Percentiles rank a stretch among this genome's conserved stretches.
Evolutionary conservation across 208 protist genomes (phyloP).

Genomic region (Phytomonas francai): DNA sequence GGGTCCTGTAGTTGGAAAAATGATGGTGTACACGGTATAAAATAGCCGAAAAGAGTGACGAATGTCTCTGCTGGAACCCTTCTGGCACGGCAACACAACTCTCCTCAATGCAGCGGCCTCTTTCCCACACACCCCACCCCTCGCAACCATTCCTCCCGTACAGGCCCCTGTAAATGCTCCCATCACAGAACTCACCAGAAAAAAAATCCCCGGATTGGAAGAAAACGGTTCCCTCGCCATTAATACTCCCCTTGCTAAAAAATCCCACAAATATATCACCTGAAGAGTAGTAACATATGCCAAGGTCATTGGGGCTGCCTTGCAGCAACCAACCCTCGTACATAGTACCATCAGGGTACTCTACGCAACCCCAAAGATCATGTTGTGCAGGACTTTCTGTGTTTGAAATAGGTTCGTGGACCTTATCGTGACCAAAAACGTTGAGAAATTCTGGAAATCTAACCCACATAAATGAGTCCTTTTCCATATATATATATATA

Average conservation of each 20-base stretch:
- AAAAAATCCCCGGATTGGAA: constrained; percentile 49
- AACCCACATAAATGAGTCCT: neutral
- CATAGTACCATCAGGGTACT: constrained; percentile 34
- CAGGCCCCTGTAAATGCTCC: constrained; percentile 31
- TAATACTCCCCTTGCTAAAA: constrained; percentile 37
- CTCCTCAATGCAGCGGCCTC: constrained; percentile 22
- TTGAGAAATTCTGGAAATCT: no score
- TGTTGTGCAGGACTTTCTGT: no score
- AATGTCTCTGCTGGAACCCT: constrained; percentile 24
- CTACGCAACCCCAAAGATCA: constrained; percentile 10
- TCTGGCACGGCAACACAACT: constrained; percentile 12
- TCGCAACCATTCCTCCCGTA: constrained; percentile 22
- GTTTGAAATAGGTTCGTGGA: no score
- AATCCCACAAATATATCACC: constrained; percentile 58
- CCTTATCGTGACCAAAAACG: no score
- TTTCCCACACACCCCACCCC: constrained; percentile 30
- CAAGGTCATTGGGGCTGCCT: constrained; percentile 44
- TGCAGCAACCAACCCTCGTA: constrained; percentile 46
- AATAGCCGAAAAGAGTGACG: constrained; percentile 31
- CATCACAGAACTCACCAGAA: constrained; percentile 29
- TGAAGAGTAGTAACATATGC: constrained; percentile 45
- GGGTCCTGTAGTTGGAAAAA: no score
- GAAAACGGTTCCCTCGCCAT: constrained; percentile 53
- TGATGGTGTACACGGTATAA: constrained; percentile 25
- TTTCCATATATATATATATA: constrained; percentile 6